Conservation (phyloP, 176 grass and related monocot species). For the Rhynchospora tenuis region DNA sequence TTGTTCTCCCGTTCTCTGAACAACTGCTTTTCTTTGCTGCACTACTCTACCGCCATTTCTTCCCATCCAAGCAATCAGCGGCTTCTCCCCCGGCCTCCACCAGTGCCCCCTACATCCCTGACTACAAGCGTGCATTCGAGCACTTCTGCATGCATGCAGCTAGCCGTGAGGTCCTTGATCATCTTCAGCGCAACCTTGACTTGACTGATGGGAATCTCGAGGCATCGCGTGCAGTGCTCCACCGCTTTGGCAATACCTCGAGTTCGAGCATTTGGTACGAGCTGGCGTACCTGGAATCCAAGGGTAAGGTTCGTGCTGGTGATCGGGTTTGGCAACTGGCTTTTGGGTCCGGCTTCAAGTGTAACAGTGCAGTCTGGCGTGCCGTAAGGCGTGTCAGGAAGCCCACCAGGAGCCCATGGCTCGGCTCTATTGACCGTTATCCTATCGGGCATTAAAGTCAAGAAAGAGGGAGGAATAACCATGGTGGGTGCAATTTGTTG, state of each 20-base stretch:
- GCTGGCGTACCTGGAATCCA: slow-evolving; percentile 87
- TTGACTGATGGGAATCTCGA: slow-evolving; percentile 65
- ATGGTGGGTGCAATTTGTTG: background rate
- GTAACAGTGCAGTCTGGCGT: slow-evolving; percentile 96
- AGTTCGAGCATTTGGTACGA: slow-evolving; percentile 99
- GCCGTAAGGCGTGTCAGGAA: slow-evolving; percentile 61
- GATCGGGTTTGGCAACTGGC: slow-evolving; percentile 99
- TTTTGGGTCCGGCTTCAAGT: slow-evolving; percentile 98
- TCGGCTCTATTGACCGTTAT: slow-evolving; percentile 71
- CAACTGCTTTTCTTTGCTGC: slow-evolving; percentile 91
- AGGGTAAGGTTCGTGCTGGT: slow-evolving; percentile 68
- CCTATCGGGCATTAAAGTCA: slow-evolving; percentile 38
- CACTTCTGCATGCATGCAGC: slow-evolving; percentile 98
- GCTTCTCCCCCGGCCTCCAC: slow-evolving; percentile 19
- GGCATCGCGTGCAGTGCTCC: slow-evolving; percentile 81
- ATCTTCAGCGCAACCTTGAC: slow-evolving; percentile 79
- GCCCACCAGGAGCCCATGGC: slow-evolving; percentile 68
- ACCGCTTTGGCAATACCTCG: slow-evolving; percentile 94
- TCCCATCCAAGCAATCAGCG: slow-evolving; percentile 41
- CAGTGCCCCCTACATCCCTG: slow-evolving; percentile 77
- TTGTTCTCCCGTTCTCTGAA: slow-evolving; percentile 94
- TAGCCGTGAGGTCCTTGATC: slow-evolving; percentile 89
- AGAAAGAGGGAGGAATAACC: background rate
- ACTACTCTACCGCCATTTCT: slow-evolving; percentile 80
- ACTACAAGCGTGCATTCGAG: slow-evolving; percentile 97